A percentile compares a stretch with the other conserved stretches of the same genome.
These are phyloP conservation scores for Thraustochytrium sp. DNA, from an alignment of 352 stramenopile species.

Conservation along the genomic window DNA sequence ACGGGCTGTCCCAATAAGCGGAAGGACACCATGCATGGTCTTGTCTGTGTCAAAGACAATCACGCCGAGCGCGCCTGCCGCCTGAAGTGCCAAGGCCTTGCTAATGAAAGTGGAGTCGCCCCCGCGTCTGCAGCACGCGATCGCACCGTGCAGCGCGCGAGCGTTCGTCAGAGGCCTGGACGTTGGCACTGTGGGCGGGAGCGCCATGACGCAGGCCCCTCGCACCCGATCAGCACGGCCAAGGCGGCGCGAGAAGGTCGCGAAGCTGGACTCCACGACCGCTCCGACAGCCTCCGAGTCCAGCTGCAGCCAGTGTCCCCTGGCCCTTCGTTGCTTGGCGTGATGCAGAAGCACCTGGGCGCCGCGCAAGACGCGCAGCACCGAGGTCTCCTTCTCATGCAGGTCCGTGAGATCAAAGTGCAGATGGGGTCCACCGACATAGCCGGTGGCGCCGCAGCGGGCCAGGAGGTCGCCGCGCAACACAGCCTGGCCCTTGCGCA, in stretches of 20 bases:
- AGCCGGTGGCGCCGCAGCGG: slow-evolving; percentile 51
- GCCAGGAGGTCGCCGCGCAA: slow-evolving; percentile 45
- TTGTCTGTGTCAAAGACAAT: slow-evolving; percentile 11
- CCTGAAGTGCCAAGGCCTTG: not conserved
- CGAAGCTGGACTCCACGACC: not conserved
- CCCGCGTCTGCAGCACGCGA: not conserved
- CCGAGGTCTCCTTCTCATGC: slow-evolving; percentile 49
- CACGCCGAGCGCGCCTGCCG: not conserved
- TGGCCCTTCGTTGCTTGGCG: not conserved
- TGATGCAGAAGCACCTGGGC: not conserved
- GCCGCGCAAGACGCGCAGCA: not conserved
- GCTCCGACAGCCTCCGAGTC: not conserved
- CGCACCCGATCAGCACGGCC: not conserved
- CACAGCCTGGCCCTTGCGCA: slow-evolving; percentile 37
- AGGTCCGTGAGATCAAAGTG: slow-evolving; percentile 54
- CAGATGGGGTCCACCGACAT: slow-evolving; percentile 48
- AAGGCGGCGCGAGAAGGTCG: not conserved
- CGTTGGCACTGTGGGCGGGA: not conserved
- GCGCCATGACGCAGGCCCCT: not conserved
- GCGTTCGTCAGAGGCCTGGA: not conserved
- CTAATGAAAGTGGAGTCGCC: not conserved
- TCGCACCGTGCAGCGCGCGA: not conserved
- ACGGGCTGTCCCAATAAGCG: not conserved
- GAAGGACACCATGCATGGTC: not conserved
- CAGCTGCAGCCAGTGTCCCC: not conserved